Evolutionary conservation across 805 yeast genomes (phyloP), one percentile per base, ranked within the genome.

Genomic region (Metschnikowia bowlesiae): DNA sequence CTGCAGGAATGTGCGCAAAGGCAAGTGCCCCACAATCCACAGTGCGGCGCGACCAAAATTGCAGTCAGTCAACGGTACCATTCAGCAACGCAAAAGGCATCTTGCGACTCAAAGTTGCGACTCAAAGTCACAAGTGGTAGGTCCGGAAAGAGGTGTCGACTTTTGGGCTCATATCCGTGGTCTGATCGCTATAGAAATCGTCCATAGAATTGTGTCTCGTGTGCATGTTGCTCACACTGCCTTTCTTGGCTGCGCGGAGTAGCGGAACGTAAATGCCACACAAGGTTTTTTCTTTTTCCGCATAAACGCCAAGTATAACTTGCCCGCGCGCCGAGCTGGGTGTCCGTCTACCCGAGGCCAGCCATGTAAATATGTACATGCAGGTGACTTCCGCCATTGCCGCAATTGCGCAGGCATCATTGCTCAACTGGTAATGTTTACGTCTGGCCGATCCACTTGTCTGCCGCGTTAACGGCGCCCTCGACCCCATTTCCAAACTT

Each of bases 401-500:
- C n/a, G 41, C 28, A 8, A 29, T 39, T 39, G 9, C 29, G 22
- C 43, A 8, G 28, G 28, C 40, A 22, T 28, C 28, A 5, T 9
- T 8, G 7, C 46, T 4, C 46, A 14, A 28, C 18, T 10, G 32
- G 16, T 31, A 46, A 22, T 28, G 8, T 11, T 33, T 31, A 49
- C 16, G n/a, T 22, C n/a, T 43, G 45, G 13, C 44, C 50, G 48
- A 57, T 57, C 61, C 61, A 57, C 43, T 49, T 51, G 47, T 57
- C 61, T 14, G 54, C 46, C 14, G 39, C 22, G 8, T 44, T 47
- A 8, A 54, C 43, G 16, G 44, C 26, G 13, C 55, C 58, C 22
- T 49, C 58, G 14, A 48, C 30, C 9, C 61, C 60, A 39, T 55
- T 47, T 18, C 61, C 62, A 44, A 53, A 55, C 34, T 53, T 55